These are phyloP conservation scores for Mycena kentingensis DNA, from an alignment of 768 basidiomycete species.

Conservation along the genomic window DNA sequence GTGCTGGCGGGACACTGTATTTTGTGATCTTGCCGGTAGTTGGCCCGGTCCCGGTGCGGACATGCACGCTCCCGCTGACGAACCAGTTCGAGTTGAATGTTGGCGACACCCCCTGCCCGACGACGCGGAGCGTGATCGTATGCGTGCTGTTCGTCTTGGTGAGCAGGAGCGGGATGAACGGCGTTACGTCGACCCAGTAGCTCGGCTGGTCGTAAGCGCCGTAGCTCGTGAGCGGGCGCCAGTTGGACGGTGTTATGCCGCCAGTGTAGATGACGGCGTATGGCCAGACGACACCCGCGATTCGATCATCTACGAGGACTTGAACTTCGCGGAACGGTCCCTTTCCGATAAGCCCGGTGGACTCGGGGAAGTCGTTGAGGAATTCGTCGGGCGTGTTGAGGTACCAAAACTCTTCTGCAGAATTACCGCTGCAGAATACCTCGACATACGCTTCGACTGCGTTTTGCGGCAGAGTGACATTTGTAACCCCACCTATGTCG, in stretches of 20 bases:
- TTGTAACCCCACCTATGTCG: conserved; percentile 35
- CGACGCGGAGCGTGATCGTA: conserved; percentile 57
- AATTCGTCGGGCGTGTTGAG: conserved; percentile 52
- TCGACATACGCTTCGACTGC: conserved; percentile 59
- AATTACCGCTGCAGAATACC: conserved; percentile 60
- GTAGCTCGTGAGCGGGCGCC: conserved; percentile 61
- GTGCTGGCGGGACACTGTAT: conserved; percentile 48
- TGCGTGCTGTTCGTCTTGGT: conserved; percentile 48
- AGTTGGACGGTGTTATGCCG: conserved; percentile 52
- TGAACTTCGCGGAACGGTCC: conserved; percentile 67
- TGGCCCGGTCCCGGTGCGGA: conserved; percentile 47
- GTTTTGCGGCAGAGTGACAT: conserved; percentile 53
- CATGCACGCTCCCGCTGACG: conserved; percentile 56
- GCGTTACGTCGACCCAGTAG: conserved; percentile 64
- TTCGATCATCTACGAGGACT: conserved; percentile 49
- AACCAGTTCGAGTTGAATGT: conserved; percentile 64
- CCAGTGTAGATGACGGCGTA: conserved; percentile 63
- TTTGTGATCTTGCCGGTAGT: conserved; percentile 55
- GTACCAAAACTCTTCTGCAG: conserved; percentile 66
- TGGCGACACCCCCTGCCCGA: conserved; percentile 53
- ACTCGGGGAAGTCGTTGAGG: conserved; percentile 46
- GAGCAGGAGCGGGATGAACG: conserved; percentile 55
- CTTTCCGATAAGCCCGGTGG: conserved; percentile 45
- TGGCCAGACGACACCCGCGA: conserved; percentile 57
- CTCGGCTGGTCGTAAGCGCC: conserved; percentile 66